phyloP scores from a whole-genome alignment of 805 yeast genomes.

The Blastobotrys mokoenaii region DNA sequence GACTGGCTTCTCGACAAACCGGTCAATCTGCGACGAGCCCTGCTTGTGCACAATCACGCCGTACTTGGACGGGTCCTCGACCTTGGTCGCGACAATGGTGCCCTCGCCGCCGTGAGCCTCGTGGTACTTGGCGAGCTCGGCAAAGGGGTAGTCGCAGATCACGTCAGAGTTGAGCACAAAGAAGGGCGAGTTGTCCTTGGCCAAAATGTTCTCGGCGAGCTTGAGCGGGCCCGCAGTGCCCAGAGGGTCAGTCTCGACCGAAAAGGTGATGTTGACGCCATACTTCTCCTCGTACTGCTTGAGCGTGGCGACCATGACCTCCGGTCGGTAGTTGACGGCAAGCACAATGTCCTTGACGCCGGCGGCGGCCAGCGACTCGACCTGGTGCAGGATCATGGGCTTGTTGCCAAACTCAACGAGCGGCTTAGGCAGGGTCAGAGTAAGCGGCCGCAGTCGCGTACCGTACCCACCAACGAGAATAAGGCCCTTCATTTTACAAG shows the following conservation, averaged over 20 bases:
- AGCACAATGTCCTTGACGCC: conserved; percentile 98
- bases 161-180: conserved; percentile 97
- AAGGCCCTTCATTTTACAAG: conserved; percentile 71
- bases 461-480: conserved; percentile 99
- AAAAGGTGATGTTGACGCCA: conserved; percentile 91
- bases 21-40: conserved; percentile 90
- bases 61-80: conserved; percentile 98
- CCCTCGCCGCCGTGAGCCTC: conserved; percentile 93
- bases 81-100: conserved; percentile 98
- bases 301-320: conserved; percentile 94
- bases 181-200: conserved; percentile 93
- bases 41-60: conserved; percentile 99
- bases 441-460: conserved; percentile 98
- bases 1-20: conserved; percentile 98
- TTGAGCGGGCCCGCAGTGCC: conserved; percentile 99
- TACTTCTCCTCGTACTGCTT: conserved; percentile 90
- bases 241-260: conserved; percentile 98
- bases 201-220: conserved; percentile 88
- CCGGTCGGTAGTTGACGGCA: conserved; percentile 99
- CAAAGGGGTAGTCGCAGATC: conserved; percentile 96
- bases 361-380: conserved; percentile 94
- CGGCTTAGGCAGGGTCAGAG: conserved; percentile 92
- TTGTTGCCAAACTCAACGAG: conserved; percentile 97
- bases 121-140: conserved; percentile 89
- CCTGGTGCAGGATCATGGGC: conserved; percentile 98